Base-by-base conservation (phyloP, 345 rosid genomes). In the Angophora floribunda region DNA sequence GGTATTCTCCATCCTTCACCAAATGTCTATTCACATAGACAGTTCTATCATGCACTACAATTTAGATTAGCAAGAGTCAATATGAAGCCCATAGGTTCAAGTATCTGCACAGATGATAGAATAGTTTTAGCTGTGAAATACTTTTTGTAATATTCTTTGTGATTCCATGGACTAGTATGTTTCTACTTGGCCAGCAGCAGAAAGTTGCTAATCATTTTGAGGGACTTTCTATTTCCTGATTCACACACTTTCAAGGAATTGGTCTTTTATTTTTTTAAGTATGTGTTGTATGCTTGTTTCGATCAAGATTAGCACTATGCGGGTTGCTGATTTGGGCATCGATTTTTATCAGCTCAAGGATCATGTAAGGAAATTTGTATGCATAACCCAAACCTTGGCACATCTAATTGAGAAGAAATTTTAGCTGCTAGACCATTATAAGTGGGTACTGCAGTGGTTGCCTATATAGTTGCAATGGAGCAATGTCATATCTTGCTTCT, bases 1-100 rank as follows among this genome's bases (percentile, higher is more conserved):
- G 98, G 99, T 98, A 89, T 79, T 88, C 57, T 89, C 47, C 75
- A 11, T 41, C 80, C 55, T 57, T 13, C 65, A 9, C 44, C 52
- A 41, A 86, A 57, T 86, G 52, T 59, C 30, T 21, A 30, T 85
- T 52, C 9, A 26, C 61, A 26, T 47, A 41, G 14, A 51, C 63
- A 9, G 24, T 15, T 85, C 14, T 30, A 52, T 36, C 24, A 30
- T 52, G 28, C 15, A 4, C 47, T 52, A 17, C 45, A 7, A 30
- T 52, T 32, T 52, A 12, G 26, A 50, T 52, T 21, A 17, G 55
- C 61, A 52, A 52, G 61, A 51, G 86, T 49, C 51, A 47, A 85
- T 41, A 47, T 50, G 51, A 63, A n/a, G 75, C 41, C 75, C 75
- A n/a, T n/a, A n/a, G 36, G 36, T 63, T 63, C 19, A 63, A 63